Conservation (phyloP, 2,329 filamentous ascomycete species). For the Diaporthe citri region DNA sequence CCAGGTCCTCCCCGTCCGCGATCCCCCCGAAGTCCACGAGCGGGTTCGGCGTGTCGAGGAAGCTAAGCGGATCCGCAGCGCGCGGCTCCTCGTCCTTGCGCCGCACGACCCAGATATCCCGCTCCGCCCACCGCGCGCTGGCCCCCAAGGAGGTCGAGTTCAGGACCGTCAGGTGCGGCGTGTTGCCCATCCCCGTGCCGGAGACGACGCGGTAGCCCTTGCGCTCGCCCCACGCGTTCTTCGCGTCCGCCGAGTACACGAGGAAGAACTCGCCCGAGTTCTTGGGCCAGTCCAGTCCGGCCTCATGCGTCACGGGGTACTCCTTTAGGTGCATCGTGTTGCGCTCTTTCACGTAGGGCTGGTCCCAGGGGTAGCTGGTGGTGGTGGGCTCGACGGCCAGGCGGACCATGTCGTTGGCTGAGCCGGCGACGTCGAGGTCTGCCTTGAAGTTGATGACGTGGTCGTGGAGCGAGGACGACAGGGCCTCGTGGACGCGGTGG, state of each 20-base stretch:
- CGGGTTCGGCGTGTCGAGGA: slow-evolving; percentile 51
- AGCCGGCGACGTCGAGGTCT: slow-evolving; percentile 54
- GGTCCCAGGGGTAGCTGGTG: slow-evolving; percentile 40
- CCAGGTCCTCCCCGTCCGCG: slow-evolving; percentile 49
- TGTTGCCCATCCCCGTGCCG: slow-evolving; percentile 45
- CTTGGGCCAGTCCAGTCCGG: slow-evolving; percentile 47
- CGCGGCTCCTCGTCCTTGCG: slow-evolving; percentile 60
- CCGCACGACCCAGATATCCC: slow-evolving; percentile 54
- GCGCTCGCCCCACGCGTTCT: slow-evolving; percentile 56
- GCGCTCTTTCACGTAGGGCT: slow-evolving; percentile 36
- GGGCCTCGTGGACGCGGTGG: slow-evolving; percentile 50
- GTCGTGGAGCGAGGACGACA: slow-evolving; percentile 53
- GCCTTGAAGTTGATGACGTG: slow-evolving; percentile 56
- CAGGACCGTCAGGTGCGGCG: slow-evolving; percentile 43
- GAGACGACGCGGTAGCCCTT: slow-evolving; percentile 58
- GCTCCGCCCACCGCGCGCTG: slow-evolving; percentile 40
- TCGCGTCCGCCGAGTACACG: slow-evolving; percentile 48
- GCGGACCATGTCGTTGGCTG: slow-evolving; percentile 50
- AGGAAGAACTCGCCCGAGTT: slow-evolving; percentile 54
- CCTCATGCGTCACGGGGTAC: slow-evolving; percentile 32
- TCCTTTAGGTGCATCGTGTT: slow-evolving; percentile 40
- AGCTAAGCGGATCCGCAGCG: slow-evolving; percentile 53
- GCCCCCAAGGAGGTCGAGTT: slow-evolving; percentile 52
- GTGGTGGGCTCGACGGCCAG: slow-evolving; percentile 50
- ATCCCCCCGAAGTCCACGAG: slow-evolving; percentile 56